These are phyloP conservation scores for Cyberlindnera petersonii DNA, from an alignment of 805 yeast genomes.

Conservation along the genomic window DNA sequence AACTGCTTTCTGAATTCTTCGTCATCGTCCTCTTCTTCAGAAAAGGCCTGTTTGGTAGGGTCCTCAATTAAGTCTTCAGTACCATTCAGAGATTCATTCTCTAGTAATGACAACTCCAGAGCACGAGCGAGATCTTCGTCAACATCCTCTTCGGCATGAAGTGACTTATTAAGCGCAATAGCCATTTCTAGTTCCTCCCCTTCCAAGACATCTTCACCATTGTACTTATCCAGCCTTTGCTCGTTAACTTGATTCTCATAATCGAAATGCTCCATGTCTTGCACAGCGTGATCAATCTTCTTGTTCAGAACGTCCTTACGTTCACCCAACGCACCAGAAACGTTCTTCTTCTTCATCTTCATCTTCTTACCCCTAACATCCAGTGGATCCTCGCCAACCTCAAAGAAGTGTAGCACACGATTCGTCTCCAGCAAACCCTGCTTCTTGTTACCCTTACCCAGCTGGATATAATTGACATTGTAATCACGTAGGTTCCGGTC, in stretches of 20 bases:
- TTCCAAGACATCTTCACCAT: conserved; percentile 20
- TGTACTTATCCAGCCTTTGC: conserved; percentile 20
- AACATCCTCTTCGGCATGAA: conserved; percentile 8
- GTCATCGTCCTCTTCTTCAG: conserved; percentile 12
- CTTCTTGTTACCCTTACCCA: conserved; percentile 13
- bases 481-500: background rate
- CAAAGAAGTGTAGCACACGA: conserved; percentile 23
- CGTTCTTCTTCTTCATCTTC: conserved; percentile 13
- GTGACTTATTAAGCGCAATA: conserved; percentile 23
- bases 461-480: conserved; percentile 11
- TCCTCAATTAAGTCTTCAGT: background rate
- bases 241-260: conserved; percentile 14
- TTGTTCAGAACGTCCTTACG: conserved; percentile 20
- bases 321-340: conserved; percentile 16
- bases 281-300: conserved; percentile 20
- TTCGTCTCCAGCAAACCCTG: conserved; percentile 20
- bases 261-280: conserved; percentile 22
- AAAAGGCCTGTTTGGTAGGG: background rate
- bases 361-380: background rate
- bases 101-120: conserved; percentile 13
- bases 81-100: conserved; percentile 4
- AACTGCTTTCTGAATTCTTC: conserved; percentile 18
- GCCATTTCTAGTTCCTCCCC: conserved; percentile 28
- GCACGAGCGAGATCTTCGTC: conserved; percentile 15
- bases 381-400: conserved; percentile 22